Percentiles rank a stretch among this genome's conserved stretches.
phyloP scores from a whole-genome alignment of 129 eudicot genomes.

The Artemisia annua region DNA sequence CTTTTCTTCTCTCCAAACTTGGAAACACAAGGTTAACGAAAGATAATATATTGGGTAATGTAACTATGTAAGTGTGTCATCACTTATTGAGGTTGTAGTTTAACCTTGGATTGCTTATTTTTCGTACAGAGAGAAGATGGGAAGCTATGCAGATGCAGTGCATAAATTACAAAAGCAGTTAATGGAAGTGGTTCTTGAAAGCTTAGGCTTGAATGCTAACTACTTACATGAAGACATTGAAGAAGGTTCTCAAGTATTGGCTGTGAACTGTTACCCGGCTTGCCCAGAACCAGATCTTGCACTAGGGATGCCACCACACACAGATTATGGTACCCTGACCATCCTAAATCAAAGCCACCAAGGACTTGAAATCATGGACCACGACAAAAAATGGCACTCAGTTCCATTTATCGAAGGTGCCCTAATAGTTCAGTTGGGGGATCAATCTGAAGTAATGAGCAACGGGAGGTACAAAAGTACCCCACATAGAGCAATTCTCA shows the following conservation, averaged over 20 bases:
- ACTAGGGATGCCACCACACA: slow-evolving; percentile 71
- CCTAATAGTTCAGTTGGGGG: slow-evolving; percentile 61
- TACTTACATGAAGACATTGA: slow-evolving; percentile 51
- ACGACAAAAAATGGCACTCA: slow-evolving; percentile 47
- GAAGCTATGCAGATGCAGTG: slow-evolving; percentile 57
- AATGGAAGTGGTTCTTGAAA: slow-evolving; percentile 53
- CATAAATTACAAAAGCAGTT: slow-evolving; percentile 42
- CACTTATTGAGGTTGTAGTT: background rate
- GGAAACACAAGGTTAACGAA: background rate
- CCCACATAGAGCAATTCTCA: slow-evolving; percentile 54
- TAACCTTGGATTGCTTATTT: slow-evolving; percentile 6
- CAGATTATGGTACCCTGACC: slow-evolving; percentile 62
- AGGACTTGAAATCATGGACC: slow-evolving; percentile 63
- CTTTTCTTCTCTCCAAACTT: background rate
- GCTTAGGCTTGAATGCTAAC: slow-evolving; percentile 49
- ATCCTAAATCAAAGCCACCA: slow-evolving; percentile 52
- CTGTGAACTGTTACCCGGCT: slow-evolving; percentile 70
- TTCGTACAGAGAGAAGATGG: slow-evolving; percentile 56
- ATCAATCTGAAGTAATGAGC: slow-evolving; percentile 70
- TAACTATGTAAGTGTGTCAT: slow-evolving; percentile 4
- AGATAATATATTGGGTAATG: background rate
- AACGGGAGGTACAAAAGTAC: slow-evolving; percentile 64
- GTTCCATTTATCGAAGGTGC: slow-evolving; percentile 56
- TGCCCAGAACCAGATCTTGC: slow-evolving; percentile 74
- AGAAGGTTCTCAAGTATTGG: slow-evolving; percentile 65